Evolutionary conservation across 2,329 filamentous ascomycete genomes (phyloP).

Genomic region (Zelopaecilomyces penicillatus): DNA sequence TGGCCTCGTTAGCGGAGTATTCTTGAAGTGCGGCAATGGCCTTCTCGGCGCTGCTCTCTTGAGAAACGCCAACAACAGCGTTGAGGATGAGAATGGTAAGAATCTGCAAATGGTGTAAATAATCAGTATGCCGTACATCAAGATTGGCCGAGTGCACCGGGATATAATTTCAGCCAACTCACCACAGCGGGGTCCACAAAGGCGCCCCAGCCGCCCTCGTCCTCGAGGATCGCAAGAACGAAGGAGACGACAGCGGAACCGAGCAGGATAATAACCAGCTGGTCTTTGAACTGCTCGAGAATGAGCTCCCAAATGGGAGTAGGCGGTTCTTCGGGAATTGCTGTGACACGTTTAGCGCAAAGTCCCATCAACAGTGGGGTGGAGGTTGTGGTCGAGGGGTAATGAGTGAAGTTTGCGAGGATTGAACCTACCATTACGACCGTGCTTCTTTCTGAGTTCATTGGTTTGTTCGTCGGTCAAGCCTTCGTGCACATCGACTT

Average conservation of each 20-base stretch:
- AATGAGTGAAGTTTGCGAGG: neutral
- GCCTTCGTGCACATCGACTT: conserved; percentile 46
- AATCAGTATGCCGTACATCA: too few relatives aligned
- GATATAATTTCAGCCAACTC: conserved; percentile 33
- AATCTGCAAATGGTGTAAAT: conserved; percentile 48
- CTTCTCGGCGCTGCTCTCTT: conserved; percentile 98
- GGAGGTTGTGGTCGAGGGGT: neutral
- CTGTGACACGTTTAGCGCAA: conserved; percentile 23
- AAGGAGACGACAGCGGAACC: conserved; percentile 92
- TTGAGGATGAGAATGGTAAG: conserved; percentile 95
- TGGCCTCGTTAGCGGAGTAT: conserved; percentile 97
- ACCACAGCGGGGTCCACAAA: conserved; percentile 95
- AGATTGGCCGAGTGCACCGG: too few relatives aligned
- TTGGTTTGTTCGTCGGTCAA: conserved; percentile 52
- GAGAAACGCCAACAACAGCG: conserved; percentile 92
- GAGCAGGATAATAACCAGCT: conserved; percentile 90
- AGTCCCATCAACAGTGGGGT: neutral
- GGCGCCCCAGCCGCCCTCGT: conserved; percentile 88
- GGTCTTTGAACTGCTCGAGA: conserved; percentile 98
- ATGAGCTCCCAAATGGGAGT: conserved; percentile 95
- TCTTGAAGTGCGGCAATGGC: conserved; percentile 96
- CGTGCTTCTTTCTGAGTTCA: conserved; percentile 48
- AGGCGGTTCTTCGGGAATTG: conserved; percentile 76
- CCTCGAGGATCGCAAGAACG: conserved; percentile 84
- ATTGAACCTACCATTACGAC: conserved; percentile 52